Conservation (phyloP, 306 rosid genomes). For the Psophocarpus tetragonolobus region DNA sequence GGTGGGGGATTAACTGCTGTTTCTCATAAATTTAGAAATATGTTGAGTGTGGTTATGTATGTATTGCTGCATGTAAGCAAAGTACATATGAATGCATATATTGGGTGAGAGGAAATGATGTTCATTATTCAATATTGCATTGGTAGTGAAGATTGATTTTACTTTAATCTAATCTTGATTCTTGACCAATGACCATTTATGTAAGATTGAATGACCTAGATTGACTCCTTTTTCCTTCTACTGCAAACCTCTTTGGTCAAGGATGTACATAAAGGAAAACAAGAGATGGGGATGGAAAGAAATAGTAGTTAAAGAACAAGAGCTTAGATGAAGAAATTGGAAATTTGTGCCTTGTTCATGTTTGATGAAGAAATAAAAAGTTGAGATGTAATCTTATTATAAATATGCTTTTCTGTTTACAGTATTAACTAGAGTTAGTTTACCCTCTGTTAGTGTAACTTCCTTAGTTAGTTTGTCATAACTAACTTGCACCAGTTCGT, state of each 20-base stretch:
- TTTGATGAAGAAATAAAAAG: background rate
- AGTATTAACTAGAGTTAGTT: too few relatives aligned
- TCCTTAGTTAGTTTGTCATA: too few relatives aligned
- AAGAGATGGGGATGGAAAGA: constrained; percentile 2
- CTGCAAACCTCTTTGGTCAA: constrained; percentile 2
- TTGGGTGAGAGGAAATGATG: background rate
- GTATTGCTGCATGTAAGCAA: background rate
- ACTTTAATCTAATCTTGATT: constrained; percentile 1
- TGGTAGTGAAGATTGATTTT: constrained; percentile 5
- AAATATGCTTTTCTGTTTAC: too few relatives aligned
- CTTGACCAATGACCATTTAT: background rate
- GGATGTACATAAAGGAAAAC: background rate
- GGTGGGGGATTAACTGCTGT: constrained; percentile 29
- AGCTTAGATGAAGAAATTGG: constrained; percentile 7
- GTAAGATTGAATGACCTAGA: background rate
- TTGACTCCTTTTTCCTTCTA: background rate
- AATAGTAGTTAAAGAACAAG: background rate
- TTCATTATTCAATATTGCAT: constrained; percentile 3
- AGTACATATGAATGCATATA: background rate
- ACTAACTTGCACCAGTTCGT: too few relatives aligned
- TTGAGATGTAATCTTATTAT: too few relatives aligned
- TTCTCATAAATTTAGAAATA: constrained; percentile 14
- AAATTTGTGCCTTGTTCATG: background rate
- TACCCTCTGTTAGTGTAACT: too few relatives aligned
- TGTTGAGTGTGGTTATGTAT: constrained; percentile 22